Base-by-base conservation (phyloP, 2,329 filamentous ascomycete species). In the Pseudogymnoascus sp. region DNA sequence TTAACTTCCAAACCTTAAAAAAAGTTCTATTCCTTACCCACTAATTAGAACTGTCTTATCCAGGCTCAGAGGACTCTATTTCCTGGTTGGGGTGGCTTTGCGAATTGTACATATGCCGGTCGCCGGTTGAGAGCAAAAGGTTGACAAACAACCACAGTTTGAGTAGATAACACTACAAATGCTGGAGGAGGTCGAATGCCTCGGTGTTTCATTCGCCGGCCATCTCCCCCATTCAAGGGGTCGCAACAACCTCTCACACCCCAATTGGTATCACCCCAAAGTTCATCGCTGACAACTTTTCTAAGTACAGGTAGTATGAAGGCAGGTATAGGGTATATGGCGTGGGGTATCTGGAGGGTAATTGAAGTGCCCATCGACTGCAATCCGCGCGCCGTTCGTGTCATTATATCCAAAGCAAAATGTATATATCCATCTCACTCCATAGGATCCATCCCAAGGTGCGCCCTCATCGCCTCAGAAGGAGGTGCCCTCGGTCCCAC, bases 401-500 rank as follows among this genome's bases (percentile, higher is more conserved):
- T 22, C 50, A 56, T 33, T 56, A 33, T 56, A 35, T 56, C 28
- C 50, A 33, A 31, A 56, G 22, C 10, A 35, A 33, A 56, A 22
- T 56, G 50, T 56, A 33, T 56, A 33, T 56, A 33, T 56, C 50
- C 50, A 33, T 33, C n/a, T 56, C 50, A 56, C 50, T 56, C 50
- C 50, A 56, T 56, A 19, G 28, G 7, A n/a, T 56, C 50, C 28
- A 56, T 56, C 28, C 22, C 50, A 56, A 56, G 50, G 50, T 33
- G 50, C 50, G 28, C 10, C 16, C 50, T 33, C 50, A 56, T 56
- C 28, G 50, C 28, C 50, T 56, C 50, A 35, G 50, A 56, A 56
- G 50, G 50, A 35, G 89, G 89, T 33, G 88, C 88, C 65, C 90
- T 80, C 1, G 90, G 89, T 2, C 93, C 93, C n/a, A 97, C 79